These are phyloP conservation scores for Adenanthera pavonina DNA, from an alignment of 306 rosid species.

Conservation along the genomic window DNA sequence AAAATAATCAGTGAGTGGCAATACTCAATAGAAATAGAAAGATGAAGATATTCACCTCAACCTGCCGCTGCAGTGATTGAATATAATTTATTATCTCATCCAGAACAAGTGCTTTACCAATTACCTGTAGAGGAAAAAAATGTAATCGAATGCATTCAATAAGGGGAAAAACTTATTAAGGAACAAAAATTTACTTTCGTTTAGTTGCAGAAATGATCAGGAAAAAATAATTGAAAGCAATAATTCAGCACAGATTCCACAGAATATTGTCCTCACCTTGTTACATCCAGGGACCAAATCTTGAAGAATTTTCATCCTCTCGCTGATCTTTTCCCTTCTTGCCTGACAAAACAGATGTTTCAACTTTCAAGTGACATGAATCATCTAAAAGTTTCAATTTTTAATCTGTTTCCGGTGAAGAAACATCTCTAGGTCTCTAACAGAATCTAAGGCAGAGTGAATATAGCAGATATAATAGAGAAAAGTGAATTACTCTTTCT, in stretches of 20 bases:
- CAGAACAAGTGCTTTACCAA: conserved; percentile 90
- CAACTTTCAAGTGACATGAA: conserved; percentile 24
- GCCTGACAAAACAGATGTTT: conserved; percentile 59
- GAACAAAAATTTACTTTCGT: not conserved
- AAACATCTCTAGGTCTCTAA: conserved; percentile 6
- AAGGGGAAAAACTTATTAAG: not conserved
- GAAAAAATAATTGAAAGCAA: conserved; percentile 7
- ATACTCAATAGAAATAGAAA: conserved; percentile 7
- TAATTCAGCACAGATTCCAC: conserved; percentile 2
- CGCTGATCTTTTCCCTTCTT: conserved; percentile 94
- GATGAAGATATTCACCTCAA: conserved; percentile 62
- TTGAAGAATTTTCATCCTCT: conserved; percentile 89
- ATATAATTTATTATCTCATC: conserved; percentile 96
- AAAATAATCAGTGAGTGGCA: not conserved
- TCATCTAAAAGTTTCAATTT: not conserved
- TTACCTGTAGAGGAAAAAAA: conserved; percentile 54
- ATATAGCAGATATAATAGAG: conserved; percentile 32
- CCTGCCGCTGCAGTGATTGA: conserved; percentile 88
- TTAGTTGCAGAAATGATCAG: not conserved
- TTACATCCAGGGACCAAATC: conserved; percentile 96
- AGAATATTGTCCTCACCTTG: conserved; percentile 60
- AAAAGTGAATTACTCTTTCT: conserved; percentile 68
- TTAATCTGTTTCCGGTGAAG: conserved; percentile 20
- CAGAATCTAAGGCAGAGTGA: not conserved
- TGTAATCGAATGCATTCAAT: not conserved